A percentile compares a stretch with the other conserved stretches of the same genome.
Conservation (phyloP, 768 basidiomycete species). For the Neoboletus brunneissimus region DNA sequence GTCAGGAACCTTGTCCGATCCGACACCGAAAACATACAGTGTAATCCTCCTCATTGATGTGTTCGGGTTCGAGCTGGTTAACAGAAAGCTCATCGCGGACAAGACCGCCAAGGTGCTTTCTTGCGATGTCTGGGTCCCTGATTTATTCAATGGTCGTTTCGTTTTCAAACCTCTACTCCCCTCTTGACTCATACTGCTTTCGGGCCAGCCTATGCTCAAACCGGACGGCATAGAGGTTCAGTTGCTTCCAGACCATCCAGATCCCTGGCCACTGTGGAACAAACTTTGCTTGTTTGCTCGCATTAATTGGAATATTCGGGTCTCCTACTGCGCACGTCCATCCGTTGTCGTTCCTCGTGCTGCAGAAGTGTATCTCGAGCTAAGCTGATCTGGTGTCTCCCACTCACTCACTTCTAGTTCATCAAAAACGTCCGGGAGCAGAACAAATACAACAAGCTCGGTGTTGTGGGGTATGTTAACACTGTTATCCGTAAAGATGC, state of each 20-base stretch:
- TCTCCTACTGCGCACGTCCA: constrained; percentile 24
- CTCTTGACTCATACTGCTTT: neutral
- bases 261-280: constrained; percentile 17
- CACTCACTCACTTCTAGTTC: constrained; percentile 27
- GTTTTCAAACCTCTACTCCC: neutral
- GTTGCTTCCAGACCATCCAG: constrained; percentile 30
- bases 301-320: constrained; percentile 20
- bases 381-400: neutral
- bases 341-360: constrained; percentile 29
- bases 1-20: constrained; percentile 19
- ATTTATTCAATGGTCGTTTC: constrained; percentile 52
- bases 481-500: neutral
- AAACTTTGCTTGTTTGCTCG: constrained; percentile 16
- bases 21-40: constrained; percentile 26
- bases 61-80: constrained; percentile 52
- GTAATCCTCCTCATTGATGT: constrained; percentile 55
- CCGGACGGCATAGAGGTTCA: constrained; percentile 27
- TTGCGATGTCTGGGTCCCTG: constrained; percentile 65
- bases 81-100: constrained; percentile 58
- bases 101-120: constrained; percentile 43
- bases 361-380: constrained; percentile 18
- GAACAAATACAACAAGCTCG: constrained; percentile 40
- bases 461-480: constrained; percentile 39
- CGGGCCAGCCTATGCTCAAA: constrained; percentile 31
- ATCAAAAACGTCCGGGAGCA: constrained; percentile 36